A percentile compares a stretch with the other conserved stretches of the same genome.
These are phyloP conservation scores for Phaffia rhodozyma DNA, from an alignment of 1,284 basidiomycete genomes.

Conservation along the genomic window DNA sequence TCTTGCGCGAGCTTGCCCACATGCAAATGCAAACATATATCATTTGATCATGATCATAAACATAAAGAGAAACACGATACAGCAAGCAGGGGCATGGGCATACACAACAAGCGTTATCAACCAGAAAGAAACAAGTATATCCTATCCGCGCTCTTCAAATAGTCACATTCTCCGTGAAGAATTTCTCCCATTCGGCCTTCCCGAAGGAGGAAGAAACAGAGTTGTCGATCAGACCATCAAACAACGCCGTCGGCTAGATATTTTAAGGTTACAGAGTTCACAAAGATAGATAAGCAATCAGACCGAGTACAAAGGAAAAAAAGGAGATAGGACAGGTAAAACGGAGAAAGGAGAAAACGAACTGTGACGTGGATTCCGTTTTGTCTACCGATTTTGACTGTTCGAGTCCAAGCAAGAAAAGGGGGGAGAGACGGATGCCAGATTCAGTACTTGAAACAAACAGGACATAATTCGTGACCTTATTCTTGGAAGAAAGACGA, in stretches of 20 bases:
- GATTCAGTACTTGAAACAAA: background rate
- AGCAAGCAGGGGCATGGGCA: no score
- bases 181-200: constrained; percentile 71
- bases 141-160: constrained; percentile 8
- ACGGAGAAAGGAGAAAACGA: constrained; percentile 10
- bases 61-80: no score
- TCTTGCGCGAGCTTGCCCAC: no score
- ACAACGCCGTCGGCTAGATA: constrained; percentile 56
- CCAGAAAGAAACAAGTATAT: no score
- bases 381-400: constrained; percentile 74
- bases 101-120: no score
- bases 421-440: background rate
- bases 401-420: background rate
- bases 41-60: no score
- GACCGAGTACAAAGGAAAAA: background rate
- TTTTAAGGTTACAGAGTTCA: no score
- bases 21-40: no score
- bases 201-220: constrained; percentile 76
- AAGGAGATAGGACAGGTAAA: background rate
- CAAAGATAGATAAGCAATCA: no score
- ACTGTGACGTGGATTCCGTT: constrained; percentile 79
- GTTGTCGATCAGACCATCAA: constrained; percentile 68
- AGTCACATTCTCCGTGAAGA: constrained; percentile 53
- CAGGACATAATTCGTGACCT: background rate
- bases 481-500: background rate